phyloP scores from a whole-genome alignment of 1,284 basidiomycete genomes.

The Singerocomus inundabilis region DNA sequence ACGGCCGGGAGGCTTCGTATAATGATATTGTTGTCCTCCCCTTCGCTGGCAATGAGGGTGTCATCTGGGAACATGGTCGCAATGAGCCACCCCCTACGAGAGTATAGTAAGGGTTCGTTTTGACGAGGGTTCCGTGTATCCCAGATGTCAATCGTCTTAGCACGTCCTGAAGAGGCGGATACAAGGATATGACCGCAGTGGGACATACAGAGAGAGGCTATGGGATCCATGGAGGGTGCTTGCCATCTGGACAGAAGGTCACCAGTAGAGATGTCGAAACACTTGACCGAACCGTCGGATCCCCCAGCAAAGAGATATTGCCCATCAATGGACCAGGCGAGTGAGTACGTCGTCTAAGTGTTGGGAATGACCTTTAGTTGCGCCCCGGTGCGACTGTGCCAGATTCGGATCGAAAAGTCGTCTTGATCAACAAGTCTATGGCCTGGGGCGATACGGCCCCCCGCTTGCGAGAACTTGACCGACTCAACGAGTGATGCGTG shows the following conservation, averaged over 20 bases:
- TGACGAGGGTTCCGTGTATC: neutral
- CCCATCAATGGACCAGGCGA: slow-evolving; percentile 13
- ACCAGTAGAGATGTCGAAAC: slow-evolving; percentile 1
- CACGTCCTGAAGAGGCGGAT: slow-evolving; percentile 9
- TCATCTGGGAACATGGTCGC: slow-evolving; percentile 3
- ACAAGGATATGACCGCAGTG: slow-evolving; percentile 7
- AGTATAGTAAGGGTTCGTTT: no score
- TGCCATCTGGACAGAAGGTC: neutral
- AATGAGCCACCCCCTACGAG: neutral
- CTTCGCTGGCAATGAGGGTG: neutral
- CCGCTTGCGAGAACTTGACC: slow-evolving; percentile 19
- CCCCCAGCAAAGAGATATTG: slow-evolving; percentile 7
- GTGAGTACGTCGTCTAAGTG: neutral
- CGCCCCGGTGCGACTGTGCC: slow-evolving; percentile 11
- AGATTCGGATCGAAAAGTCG: slow-evolving; percentile 2
- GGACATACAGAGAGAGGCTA: slow-evolving; percentile 7
- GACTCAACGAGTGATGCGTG: slow-evolving; percentile 2
- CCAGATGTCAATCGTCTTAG: slow-evolving; percentile 9
- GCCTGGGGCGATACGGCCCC: slow-evolving; percentile 10
- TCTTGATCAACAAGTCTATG: neutral
- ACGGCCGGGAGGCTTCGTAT: neutral
- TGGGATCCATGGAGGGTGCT: neutral
- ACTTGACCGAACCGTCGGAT: slow-evolving; percentile 1
- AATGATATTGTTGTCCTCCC: neutral
- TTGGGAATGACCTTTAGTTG: neutral